These are phyloP conservation scores for Stemphylium lycopersici DNA, from an alignment of 2,329 filamentous ascomycete species.

Conservation along the genomic window DNA sequence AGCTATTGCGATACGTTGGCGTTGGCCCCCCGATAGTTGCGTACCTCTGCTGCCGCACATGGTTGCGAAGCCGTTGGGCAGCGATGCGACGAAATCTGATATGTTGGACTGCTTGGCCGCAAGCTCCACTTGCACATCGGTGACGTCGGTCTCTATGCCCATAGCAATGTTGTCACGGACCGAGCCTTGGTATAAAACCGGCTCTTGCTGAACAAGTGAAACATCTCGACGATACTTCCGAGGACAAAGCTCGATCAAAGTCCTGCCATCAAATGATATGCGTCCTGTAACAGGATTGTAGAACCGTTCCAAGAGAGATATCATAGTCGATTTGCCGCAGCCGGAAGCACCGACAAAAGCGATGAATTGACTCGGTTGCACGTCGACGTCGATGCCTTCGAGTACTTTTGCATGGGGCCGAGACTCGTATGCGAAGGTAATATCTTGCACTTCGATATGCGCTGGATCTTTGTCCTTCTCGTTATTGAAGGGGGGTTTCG, in stretches of 20 bases:
- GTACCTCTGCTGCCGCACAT: slow-evolving; percentile 42
- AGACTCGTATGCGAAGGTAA: slow-evolving; percentile 83
- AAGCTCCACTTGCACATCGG: slow-evolving; percentile 73
- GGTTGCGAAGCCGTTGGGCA: slow-evolving; percentile 62
- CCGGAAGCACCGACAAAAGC: slow-evolving; percentile 91
- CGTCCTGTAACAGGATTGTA: slow-evolving; percentile 85
- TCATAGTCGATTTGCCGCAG: slow-evolving; percentile 93
- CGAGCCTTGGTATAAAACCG: slow-evolving; percentile 90
- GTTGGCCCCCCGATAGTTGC: slow-evolving; percentile 75
- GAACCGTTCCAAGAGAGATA: slow-evolving; percentile 89
- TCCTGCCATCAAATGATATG: slow-evolving; percentile 78
- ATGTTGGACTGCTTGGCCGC: slow-evolving; percentile 72
- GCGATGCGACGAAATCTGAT: slow-evolving; percentile 40
- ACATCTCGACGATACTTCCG: slow-evolving; percentile 84
- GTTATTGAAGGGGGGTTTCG: slow-evolving; percentile 41
- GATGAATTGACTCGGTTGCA: slow-evolving; percentile 74
- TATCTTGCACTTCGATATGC: slow-evolving; percentile 58
- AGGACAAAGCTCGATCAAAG: slow-evolving; percentile 75
- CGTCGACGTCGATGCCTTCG: slow-evolving; percentile 75
- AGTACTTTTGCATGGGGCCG: slow-evolving; percentile 79
- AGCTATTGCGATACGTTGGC: slow-evolving; percentile 93
- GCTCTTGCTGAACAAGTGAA: slow-evolving; percentile 91
- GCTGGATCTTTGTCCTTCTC: slow-evolving; percentile 39
- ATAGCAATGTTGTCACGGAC: slow-evolving; percentile 90
- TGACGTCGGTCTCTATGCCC: slow-evolving; percentile 65